phyloP scores from a whole-genome alignment of 2,329 filamentous ascomycete genomes.

The Ceratocystis papillata region DNA sequence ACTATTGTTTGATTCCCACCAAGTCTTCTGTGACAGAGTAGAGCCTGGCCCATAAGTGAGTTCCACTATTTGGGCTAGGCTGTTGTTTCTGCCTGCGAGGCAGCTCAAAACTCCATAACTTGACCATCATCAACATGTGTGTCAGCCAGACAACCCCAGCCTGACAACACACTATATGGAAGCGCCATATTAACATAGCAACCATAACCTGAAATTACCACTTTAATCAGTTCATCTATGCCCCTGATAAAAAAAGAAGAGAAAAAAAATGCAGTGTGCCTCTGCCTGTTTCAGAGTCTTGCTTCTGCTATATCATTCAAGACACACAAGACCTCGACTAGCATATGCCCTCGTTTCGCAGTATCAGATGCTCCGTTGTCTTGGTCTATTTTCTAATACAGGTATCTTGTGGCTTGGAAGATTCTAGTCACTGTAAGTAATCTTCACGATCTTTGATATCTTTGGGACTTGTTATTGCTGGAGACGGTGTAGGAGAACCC shows the following conservation, averaged over 20 bases:
- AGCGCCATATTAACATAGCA: not conserved
- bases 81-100: constrained; percentile 2
- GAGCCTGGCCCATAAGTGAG: not conserved
- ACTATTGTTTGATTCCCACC: not conserved
- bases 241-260: not conserved
- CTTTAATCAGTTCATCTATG: too few species aligned
- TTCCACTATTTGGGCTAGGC: not conserved
- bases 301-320: too few species aligned
- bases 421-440: too few species aligned
- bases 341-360: too few species aligned
- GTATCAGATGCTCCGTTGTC: too few species aligned
- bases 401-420: too few species aligned
- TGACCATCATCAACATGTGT: not conserved
- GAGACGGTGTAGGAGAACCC: not conserved
- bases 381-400: too few species aligned
- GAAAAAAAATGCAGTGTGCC: not conserved
- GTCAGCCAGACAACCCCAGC: not conserved
- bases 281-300: not conserved
- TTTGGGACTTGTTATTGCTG: too few species aligned
- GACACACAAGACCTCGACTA: too few species aligned
- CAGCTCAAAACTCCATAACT: not conserved
- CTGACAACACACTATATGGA: not conserved
- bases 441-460: too few species aligned
- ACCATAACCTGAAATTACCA: not conserved
- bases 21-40: not conserved